These are phyloP conservation scores for Teunomyces funiuensis DNA, from an alignment of 805 yeast genomes.

Conservation along the genomic window DNA sequence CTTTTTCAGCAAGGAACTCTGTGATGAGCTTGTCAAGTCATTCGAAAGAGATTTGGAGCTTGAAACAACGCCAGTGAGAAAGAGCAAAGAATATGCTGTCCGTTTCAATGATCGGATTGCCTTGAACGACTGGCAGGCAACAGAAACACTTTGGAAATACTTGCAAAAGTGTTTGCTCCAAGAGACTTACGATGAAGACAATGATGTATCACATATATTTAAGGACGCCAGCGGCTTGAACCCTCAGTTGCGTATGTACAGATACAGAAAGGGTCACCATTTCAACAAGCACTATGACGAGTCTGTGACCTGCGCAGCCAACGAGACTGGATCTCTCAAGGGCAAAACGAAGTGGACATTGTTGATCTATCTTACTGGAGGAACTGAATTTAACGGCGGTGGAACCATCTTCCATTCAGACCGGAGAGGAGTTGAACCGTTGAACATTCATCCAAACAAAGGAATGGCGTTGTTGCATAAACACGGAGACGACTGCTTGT, in stretches of 20 bases:
- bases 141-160: conserved; percentile 43
- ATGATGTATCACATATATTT: conserved; percentile 31
- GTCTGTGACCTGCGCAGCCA: conserved; percentile 37
- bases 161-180: conserved; percentile 30
- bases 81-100: conserved; percentile 55
- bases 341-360: conserved; percentile 61
- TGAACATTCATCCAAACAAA: conserved; percentile 45
- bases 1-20: conserved; percentile 36
- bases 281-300: conserved; percentile 66
- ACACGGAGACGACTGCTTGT: conserved; percentile 64
- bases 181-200: conserved; percentile 27
- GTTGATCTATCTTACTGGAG: conserved; percentile 57
- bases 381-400: conserved; percentile 56
- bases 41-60: conserved; percentile 28
- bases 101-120: conserved; percentile 54
- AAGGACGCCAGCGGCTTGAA: conserved; percentile 47
- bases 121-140: conserved; percentile 38
- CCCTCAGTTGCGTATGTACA: conserved; percentile 54
- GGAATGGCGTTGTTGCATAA: conserved; percentile 64
- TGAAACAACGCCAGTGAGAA: conserved; percentile 49
- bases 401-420: conserved; percentile 53
- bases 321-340: conserved; percentile 18
- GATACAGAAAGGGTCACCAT: conserved; percentile 57
- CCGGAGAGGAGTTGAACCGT: conserved; percentile 18
- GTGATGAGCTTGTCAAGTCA: conserved; percentile 39